Percentiles rank a stretch among this genome's conserved stretches.
These are phyloP conservation scores for Cystobasidiaceae sp. DNA, from an alignment of 1,284 basidiomycete genomes.

Conservation along the genomic window DNA sequence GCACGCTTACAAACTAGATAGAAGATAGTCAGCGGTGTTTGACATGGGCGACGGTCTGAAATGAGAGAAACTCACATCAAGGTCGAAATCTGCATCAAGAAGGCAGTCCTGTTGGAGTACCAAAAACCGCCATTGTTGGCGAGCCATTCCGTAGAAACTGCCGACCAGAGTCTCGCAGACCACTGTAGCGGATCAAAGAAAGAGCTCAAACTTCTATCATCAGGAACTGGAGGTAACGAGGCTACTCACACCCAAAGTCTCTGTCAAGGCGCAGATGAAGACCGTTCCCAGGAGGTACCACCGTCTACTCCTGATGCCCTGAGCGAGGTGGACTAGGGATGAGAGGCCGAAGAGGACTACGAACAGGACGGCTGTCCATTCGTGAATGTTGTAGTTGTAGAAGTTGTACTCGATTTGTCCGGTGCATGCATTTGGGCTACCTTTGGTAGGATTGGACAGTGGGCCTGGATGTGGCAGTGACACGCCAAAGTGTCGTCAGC, in stretches of 20 bases:
- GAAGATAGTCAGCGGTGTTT: no score
- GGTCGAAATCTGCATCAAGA: conserved; percentile 27
- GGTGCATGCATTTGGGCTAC: conserved; percentile 22
- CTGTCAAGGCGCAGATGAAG: conserved; percentile 13
- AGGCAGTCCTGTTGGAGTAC: conserved; percentile 11
- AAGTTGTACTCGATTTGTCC: background rate
- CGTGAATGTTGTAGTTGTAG: conserved; percentile 37
- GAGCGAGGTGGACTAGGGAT: conserved; percentile 51
- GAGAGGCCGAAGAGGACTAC: conserved; percentile 50
- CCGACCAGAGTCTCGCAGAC: conserved; percentile 20
- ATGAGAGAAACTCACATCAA: background rate
- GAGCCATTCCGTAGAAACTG: conserved; percentile 8
- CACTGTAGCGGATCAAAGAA: background rate
- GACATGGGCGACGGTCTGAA: no score
- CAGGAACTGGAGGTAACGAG: background rate
- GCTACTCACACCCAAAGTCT: conserved; percentile 15
- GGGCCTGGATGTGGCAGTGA: conserved; percentile 1
- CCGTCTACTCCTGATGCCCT: conserved; percentile 50
- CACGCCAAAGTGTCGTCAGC: background rate
- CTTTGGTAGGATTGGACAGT: background rate
- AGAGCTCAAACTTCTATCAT: background rate
- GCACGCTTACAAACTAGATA: no score
- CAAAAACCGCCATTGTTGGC: conserved; percentile 10
- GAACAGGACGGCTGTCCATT: conserved; percentile 48
- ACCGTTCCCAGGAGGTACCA: conserved; percentile 47